phyloP scores from a whole-genome alignment of 2,329 filamentous ascomycete genomes.

The Aspergillus fructus region DNA sequence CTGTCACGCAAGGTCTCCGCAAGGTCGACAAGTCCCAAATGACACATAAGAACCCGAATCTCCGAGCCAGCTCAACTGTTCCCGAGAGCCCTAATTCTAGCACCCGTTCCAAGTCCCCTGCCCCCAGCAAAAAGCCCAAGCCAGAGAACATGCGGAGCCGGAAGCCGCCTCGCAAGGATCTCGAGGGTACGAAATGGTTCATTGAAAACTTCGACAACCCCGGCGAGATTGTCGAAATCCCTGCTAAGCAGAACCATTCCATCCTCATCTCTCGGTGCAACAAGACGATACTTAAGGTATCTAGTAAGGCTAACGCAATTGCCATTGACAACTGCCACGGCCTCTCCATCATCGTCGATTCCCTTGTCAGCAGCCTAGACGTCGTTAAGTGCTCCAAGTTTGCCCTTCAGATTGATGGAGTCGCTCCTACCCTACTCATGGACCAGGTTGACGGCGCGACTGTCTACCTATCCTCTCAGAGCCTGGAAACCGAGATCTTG shows the following conservation, averaged over 20 bases:
- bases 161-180: conserved; percentile 75
- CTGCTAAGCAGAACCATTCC: conserved; percentile 80
- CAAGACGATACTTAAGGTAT: conserved; percentile 84
- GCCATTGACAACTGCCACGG: conserved; percentile 87
- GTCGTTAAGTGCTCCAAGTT: conserved; percentile 95
- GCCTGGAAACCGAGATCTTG: conserved; percentile 76
- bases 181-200: conserved; percentile 90
- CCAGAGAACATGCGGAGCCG: conserved; percentile 81
- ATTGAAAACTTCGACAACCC: conserved; percentile 89
- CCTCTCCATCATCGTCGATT: conserved; percentile 83
- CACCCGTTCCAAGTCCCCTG: conserved; percentile 74
- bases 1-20: conserved; percentile 82
- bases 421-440: conserved; percentile 81
- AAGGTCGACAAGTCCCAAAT: conserved; percentile 96
- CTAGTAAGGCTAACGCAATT: conserved; percentile 95
- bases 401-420: conserved; percentile 85
- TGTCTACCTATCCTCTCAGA: conserved; percentile 81
- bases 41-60: conserved; percentile 95
- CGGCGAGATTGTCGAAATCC: conserved; percentile 73
- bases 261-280: conserved; percentile 90
- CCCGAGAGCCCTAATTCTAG: conserved; percentile 56
- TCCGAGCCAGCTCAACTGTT: conserved; percentile 72
- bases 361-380: conserved; percentile 85
- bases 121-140: conserved; percentile 83
- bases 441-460: conserved; percentile 91